A percentile compares a stretch with the other conserved stretches of the same genome.
Evolutionary conservation across 2,329 filamentous ascomycete genomes (phyloP).

Genomic region (Sphaerulina populicola): DNA sequence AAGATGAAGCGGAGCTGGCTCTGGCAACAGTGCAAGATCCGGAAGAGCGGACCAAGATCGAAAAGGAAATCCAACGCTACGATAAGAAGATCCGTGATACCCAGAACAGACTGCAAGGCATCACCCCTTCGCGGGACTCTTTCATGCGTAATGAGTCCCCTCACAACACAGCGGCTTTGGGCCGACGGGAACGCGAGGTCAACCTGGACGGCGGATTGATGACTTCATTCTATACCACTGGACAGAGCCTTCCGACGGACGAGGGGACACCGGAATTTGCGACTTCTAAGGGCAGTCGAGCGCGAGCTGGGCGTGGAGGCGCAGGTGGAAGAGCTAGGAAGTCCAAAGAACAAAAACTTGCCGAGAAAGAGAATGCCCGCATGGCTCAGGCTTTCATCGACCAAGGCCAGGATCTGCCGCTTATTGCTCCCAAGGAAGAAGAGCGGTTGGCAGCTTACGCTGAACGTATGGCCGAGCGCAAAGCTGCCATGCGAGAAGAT

Average conservation of each 20-base stretch:
- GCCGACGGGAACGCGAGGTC: conserved; percentile 47
- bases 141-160: conserved; percentile 57
- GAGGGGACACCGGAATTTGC: conserved; percentile 27
- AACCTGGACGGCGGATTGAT: conserved; percentile 77
- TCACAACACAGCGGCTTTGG: conserved; percentile 27
- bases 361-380: conserved; percentile 67
- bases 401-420: conserved; percentile 63
- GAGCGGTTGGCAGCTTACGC: conserved; percentile 38
- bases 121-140: conserved; percentile 60
- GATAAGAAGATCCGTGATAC: conserved; percentile 91
- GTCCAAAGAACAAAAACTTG: conserved; percentile 66
- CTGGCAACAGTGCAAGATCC: conserved; percentile 74
- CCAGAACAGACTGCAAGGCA: conserved; percentile 76
- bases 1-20: conserved; percentile 67
- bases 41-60: conserved; percentile 67
- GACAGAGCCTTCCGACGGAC: conserved; percentile 16
- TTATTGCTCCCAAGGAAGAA: conserved; percentile 53
- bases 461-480: conserved; percentile 10
- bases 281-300: conserved; percentile 39
- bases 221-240: conserved; percentile 61
- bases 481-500: conserved; percentile 32
- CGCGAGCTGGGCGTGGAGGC: conserved; percentile 32
- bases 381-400: conserved; percentile 79
- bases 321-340: conserved; percentile 65
- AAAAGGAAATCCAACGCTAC: conserved; percentile 78